A percentile compares a stretch with the other conserved stretches of the same genome.
phyloP scores from a whole-genome alignment of 352 stramenopile species.

The Pythium oligandrum region DNA sequence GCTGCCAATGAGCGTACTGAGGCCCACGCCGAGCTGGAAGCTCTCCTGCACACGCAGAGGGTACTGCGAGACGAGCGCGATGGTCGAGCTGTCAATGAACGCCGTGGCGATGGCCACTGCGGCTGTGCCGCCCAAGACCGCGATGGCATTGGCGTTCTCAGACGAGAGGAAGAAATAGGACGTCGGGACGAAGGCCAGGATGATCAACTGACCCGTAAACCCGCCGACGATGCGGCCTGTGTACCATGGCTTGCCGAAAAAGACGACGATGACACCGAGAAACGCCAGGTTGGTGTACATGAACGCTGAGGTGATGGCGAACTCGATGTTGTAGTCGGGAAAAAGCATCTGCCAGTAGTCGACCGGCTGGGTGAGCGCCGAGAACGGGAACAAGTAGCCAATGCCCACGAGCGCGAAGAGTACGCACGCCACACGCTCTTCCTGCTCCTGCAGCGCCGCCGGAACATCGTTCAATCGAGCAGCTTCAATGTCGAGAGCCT shows the following conservation, averaged over 20 bases:
- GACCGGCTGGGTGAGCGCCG: conserved; percentile 83
- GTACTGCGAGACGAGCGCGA: conserved; percentile 79
- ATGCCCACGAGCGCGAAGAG: conserved; percentile 73
- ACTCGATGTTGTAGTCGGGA: conserved; percentile 86
- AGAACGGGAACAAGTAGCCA: conserved; percentile 86
- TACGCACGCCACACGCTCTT: conserved; percentile 50
- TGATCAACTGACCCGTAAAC: conserved; percentile 63
- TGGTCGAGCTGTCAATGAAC: conserved; percentile 81
- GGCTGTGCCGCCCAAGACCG: conserved; percentile 62
- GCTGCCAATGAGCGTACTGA: conserved; percentile 79
- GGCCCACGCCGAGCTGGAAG: conserved; percentile 76
- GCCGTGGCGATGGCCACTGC: conserved; percentile 67
- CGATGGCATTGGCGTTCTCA: conserved; percentile 57
- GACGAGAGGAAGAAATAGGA: conserved; percentile 69
- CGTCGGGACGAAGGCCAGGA: conserved; percentile 73
- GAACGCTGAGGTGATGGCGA: conserved; percentile 75
- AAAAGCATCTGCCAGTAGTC: conserved; percentile 87
- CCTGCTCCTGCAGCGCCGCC: conserved; percentile 22
- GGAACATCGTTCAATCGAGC: conserved; percentile 20
- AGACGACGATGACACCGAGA: conserved; percentile 59
- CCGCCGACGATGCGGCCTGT: conserved; percentile 71
- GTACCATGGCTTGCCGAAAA: conserved; percentile 59
- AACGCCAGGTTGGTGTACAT: conserved; percentile 83
- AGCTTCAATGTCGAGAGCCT: background rate
- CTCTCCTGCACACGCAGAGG: conserved; percentile 71